These are phyloP conservation scores for Lipomyces orientalis DNA, from an alignment of 805 yeast species.

Conservation along the genomic window DNA sequence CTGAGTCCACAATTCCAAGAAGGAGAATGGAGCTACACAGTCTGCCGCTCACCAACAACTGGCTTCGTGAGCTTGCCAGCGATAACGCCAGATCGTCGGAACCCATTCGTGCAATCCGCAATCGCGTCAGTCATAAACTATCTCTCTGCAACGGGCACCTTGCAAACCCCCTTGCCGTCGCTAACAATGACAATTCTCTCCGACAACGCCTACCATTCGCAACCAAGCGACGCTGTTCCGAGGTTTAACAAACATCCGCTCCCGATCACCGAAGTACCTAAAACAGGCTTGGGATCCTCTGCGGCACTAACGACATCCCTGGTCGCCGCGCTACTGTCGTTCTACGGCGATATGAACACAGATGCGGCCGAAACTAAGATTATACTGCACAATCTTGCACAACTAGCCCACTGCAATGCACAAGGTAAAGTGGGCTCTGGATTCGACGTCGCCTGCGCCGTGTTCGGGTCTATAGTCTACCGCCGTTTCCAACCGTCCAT, in stretches of 20 bases:
- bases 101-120: constrained; percentile 78
- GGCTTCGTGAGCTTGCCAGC: constrained; percentile 44
- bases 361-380: neutral
- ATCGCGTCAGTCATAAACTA: constrained; percentile 63
- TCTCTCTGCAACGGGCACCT: constrained; percentile 48
- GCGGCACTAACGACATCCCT: constrained; percentile 90
- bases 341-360: constrained; percentile 49
- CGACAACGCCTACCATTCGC: constrained; percentile 90
- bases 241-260: constrained; percentile 64
- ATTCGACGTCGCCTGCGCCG: constrained; percentile 95
- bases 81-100: constrained; percentile 42
- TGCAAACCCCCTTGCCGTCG: constrained; percentile 17
- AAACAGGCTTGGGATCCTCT: constrained; percentile 95
- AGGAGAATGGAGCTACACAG: constrained; percentile 70
- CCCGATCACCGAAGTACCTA: constrained; percentile 75
- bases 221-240: constrained; percentile 44
- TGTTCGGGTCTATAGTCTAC: constrained; percentile 85
- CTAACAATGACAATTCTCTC: constrained; percentile 70
- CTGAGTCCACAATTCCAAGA: constrained; percentile 76
- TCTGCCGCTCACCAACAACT: constrained; percentile 35
- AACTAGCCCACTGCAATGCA: constrained; percentile 89
- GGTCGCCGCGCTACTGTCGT: constrained; percentile 67
- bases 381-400: constrained; percentile 81
- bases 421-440: constrained; percentile 97
- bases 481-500: constrained; percentile 69